Conservation (phyloP, 176 grass and related monocot species). For the Pontederia crassipes region DNA sequence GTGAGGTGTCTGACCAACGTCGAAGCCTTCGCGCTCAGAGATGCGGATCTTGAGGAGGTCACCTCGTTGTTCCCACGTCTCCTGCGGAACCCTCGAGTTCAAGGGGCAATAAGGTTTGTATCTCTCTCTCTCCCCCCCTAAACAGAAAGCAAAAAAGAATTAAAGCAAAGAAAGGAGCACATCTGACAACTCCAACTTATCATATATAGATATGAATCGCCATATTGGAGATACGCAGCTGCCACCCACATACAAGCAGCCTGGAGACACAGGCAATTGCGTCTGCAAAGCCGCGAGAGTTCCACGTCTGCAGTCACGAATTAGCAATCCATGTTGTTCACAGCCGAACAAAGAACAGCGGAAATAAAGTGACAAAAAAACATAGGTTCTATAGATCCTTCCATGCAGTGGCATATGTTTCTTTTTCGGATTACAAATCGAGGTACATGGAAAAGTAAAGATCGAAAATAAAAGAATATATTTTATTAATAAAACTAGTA, state of each 20-base stretch:
- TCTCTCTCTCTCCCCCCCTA: not conserved
- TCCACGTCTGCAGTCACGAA: too few species aligned
- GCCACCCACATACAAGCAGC: constrained; percentile 72
- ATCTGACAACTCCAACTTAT: not conserved
- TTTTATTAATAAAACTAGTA: too few species aligned
- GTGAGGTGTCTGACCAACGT: constrained; percentile 84
- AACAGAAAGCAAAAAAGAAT: not conserved
- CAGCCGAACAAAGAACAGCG: too few species aligned
- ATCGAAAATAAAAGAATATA: too few species aligned
- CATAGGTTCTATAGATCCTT: too few species aligned
- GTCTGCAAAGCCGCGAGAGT: constrained; percentile 5
- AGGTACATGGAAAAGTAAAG: too few species aligned
- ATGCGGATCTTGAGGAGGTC: constrained; percentile 79
- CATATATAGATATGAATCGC: constrained; percentile 68
- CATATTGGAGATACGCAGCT: constrained; percentile 85
- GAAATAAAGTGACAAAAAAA: too few species aligned
- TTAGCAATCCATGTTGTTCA: too few species aligned
- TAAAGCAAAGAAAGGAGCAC: not conserved
- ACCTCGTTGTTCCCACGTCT: constrained; percentile 61
- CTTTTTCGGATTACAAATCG: too few species aligned
- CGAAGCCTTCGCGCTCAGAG: constrained; percentile 80
- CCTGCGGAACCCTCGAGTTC: constrained; percentile 74
- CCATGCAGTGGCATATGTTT: too few species aligned
- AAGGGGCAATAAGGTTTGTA: constrained; percentile 50
- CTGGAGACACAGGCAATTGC: constrained; percentile 77